Evolutionary conservation across 139 green algal genomes (phyloP).

Genomic region (Tetraselmis striata): DNA sequence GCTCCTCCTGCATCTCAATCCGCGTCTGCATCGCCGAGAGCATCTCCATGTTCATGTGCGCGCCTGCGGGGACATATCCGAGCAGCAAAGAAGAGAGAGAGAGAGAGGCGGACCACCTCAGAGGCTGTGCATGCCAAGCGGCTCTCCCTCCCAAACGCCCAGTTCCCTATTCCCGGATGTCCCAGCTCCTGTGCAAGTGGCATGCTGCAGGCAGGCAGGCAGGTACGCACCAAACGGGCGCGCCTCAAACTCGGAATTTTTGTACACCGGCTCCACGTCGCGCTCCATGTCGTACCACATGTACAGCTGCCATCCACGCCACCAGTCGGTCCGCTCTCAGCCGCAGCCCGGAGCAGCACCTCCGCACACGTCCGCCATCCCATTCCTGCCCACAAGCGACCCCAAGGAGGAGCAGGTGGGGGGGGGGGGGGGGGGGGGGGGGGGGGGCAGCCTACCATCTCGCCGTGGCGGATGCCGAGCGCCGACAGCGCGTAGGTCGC

Average conservation of each 20-base stretch:
- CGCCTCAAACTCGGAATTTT: constrained; percentile 30
- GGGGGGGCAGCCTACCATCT: constrained; percentile 54
- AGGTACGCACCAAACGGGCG: constrained; percentile 9
- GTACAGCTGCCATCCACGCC: constrained; percentile 36
- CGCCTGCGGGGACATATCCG: no score
- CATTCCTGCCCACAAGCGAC: no score
- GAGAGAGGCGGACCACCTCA: no score
- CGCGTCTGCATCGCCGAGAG: constrained; percentile 80
- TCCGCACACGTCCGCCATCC: constrained; percentile 58
- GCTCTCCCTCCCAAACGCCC: no score
- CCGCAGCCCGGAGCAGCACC: constrained; percentile 29
- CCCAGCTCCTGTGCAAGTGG: no score
- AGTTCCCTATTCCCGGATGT: no score
- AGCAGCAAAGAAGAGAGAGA: no score
- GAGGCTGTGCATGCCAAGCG: no score
- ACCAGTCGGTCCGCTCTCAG: constrained; percentile 27
- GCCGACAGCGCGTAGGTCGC: constrained; percentile 13
- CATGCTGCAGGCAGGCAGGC: not conserved
- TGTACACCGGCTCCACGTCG: constrained; percentile 43
- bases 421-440: no score
- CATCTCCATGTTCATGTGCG: constrained; percentile 71
- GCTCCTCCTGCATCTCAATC: constrained; percentile 92
- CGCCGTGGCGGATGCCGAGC: constrained; percentile 52
- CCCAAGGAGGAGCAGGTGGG: no score
- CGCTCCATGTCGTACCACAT: constrained; percentile 66